Base-by-base conservation (phyloP, 2,329 filamentous ascomycete species). In the Apiospora kogelbergensis region DNA sequence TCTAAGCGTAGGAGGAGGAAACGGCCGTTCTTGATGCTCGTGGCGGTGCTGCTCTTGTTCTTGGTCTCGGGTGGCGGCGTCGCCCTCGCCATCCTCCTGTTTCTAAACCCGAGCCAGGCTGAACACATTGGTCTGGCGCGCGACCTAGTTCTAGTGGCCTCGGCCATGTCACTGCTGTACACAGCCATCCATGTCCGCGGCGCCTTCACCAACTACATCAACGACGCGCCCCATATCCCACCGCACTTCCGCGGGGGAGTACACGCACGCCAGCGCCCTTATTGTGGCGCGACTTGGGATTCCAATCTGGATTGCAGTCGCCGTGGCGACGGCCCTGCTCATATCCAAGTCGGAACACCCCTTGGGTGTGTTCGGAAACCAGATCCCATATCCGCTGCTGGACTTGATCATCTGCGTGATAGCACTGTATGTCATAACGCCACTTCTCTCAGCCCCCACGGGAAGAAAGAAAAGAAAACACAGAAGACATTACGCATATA, bases 91-190 rank as follows among this genome's bases (percentile, higher is more conserved):
- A 63, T 79, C 13, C 71, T 77, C 9, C 71, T 77, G 17, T 71
- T 78, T 42, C 33, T 75, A 11, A 72, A 74, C 10, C 72, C 73
- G 3, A 66, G 70, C 41, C 71, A 73, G 17, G 67, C 74, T 1
- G 69, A 73, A 48, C 70, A 72, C 5, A 72, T 74, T 60, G 76
- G 75, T 37, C 74, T 79, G 33, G 72, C 78, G 13, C 74, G 78
- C 15, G 75, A 78, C 63, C 70, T 79, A 9, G 71, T 79, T 6
- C 68, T 80, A 45, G 76, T 77, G 63, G 75, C 77, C 15, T 73
- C 74, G 1, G 64, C 67, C 0, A 68, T 77, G 57, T 73, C 76
- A 0, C 22, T 78, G 5, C 63, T 78, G 6, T 78, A 80, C 26
- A 74, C 76, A 9, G 70, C 67, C 17, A 60, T 80, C 37, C 79